Conservation (phyloP, 2,329 filamentous ascomycete genomes). For the Pseudogymnoascus sp. region DNA sequence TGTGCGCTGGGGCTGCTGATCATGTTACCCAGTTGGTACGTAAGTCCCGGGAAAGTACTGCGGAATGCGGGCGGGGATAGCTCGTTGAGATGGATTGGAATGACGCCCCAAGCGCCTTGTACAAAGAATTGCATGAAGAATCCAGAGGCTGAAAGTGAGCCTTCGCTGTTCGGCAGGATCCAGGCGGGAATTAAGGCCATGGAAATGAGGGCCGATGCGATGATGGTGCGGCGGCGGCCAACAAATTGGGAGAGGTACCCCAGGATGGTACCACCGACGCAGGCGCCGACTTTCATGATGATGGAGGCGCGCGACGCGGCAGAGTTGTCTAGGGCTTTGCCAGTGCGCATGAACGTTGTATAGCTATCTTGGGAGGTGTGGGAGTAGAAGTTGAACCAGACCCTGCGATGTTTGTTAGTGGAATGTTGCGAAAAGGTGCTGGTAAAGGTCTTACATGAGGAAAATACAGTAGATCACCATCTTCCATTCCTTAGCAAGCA, state of each 20-base stretch:
- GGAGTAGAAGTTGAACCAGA: constrained; percentile 59
- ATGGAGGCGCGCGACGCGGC: constrained; percentile 69
- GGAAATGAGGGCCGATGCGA: constrained; percentile 50
- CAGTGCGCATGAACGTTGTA: constrained; percentile 68
- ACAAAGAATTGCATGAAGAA: constrained; percentile 79
- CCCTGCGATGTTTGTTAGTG: constrained; percentile 21
- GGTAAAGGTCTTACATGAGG: constrained; percentile 46
- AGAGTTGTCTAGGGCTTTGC: constrained; percentile 61
- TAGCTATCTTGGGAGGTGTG: constrained; percentile 77
- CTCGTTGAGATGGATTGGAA: constrained; percentile 64
- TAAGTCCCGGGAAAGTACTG: constrained; percentile 59
- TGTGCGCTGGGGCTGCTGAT: constrained; percentile 64
- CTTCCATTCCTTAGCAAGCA: constrained; percentile 66
- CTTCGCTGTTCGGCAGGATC: constrained; percentile 55
- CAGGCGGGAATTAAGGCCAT: constrained; percentile 77
- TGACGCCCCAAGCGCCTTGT: constrained; percentile 63
- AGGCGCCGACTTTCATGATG: constrained; percentile 70
- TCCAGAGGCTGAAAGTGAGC: constrained; percentile 64
- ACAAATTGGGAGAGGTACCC: constrained; percentile 62
- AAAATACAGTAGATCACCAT: constrained; percentile 72
- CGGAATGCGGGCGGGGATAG: constrained; percentile 60
- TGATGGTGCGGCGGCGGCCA: constrained; percentile 60
- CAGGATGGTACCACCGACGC: constrained; percentile 56
- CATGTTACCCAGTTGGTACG: constrained; percentile 68
- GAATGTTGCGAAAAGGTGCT: constrained; percentile 31